Evolutionary conservation across 495 filamentous ascomycete genomes (phyloP).

Genomic region (Podospora anserina): DNA sequence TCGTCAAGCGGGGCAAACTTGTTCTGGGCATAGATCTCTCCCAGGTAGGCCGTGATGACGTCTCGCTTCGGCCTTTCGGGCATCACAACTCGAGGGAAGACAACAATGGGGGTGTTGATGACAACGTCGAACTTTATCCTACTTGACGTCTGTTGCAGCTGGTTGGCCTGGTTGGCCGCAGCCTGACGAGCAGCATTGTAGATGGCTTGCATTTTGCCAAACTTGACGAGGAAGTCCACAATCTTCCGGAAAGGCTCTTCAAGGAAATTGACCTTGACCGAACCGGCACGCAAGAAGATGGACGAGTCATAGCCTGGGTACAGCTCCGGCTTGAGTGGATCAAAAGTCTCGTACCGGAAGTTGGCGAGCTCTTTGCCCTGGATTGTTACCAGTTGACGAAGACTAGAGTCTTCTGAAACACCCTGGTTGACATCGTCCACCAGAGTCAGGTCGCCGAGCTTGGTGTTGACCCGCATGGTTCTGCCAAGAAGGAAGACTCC

Average conservation of each 20-base stretch:
- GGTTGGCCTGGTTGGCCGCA: slow-evolving; percentile 88
- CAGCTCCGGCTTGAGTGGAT: slow-evolving; percentile 58
- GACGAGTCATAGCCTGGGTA: slow-evolving; percentile 97
- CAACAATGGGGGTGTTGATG: slow-evolving; percentile 90
- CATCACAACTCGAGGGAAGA: slow-evolving; percentile 76
- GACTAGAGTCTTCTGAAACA: slow-evolving; percentile 70
- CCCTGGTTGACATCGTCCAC: slow-evolving; percentile 95
- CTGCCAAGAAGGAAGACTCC: slow-evolving; percentile 82
- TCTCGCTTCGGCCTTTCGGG: slow-evolving; percentile 61
- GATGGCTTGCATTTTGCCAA: slow-evolving; percentile 98
- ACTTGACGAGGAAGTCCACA: slow-evolving; percentile 94
- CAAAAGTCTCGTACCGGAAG: slow-evolving; percentile 95
- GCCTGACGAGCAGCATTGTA: slow-evolving; percentile 96
- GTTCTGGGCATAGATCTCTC: slow-evolving; percentile 96
- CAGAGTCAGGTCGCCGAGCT: slow-evolving; percentile 80
- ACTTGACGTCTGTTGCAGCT: slow-evolving; percentile 83
- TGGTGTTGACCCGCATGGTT: slow-evolving; percentile 79
- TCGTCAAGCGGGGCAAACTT: slow-evolving; percentile 80
- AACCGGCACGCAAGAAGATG: slow-evolving; percentile 82
- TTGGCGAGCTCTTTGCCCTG: slow-evolving; percentile 96
- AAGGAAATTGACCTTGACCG: slow-evolving; percentile 92
- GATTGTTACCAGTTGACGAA: slow-evolving; percentile 87
- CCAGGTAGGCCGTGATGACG: slow-evolving; percentile 84
- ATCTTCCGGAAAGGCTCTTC: slow-evolving; percentile 98
- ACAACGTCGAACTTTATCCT: slow-evolving; percentile 92